These are phyloP conservation scores for Pythium apleroticum DNA, from an alignment of 352 stramenopile genomes.

Conservation along the genomic window DNA sequence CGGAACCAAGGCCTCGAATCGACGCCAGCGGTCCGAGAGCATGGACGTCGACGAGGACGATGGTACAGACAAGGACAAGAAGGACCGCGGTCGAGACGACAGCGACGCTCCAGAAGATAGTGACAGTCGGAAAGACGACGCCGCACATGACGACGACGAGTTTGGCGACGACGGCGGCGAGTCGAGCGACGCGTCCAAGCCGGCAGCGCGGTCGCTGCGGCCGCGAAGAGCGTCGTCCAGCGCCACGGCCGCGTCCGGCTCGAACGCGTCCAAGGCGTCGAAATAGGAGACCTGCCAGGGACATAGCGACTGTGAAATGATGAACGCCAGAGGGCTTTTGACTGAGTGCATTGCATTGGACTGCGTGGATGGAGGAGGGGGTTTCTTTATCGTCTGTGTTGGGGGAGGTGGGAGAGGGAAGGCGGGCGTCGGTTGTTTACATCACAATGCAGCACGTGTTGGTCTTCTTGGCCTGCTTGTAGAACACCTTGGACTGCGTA, in stretches of 20 bases:
- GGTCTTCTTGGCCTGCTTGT: conserved; percentile 99
- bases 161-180: conserved; percentile 38
- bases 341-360: not conserved
- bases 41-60: conserved; percentile 26
- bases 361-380: not conserved
- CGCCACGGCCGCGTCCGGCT: conserved; percentile 14
- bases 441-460: conserved; percentile 98
- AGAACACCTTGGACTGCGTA: conserved; percentile 99
- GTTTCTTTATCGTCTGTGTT: not conserved
- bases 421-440: too few relatives aligned
- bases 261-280: conserved; percentile 25
- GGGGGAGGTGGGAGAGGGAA: not conserved
- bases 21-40: conserved; percentile 27
- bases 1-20: conserved; percentile 15
- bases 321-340: not conserved
- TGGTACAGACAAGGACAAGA: conserved; percentile 15
- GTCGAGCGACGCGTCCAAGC: conserved; percentile 45
- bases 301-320: not conserved
- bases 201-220: conserved; percentile 51
- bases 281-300: conserved; percentile 29
- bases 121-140: conserved; percentile 28
- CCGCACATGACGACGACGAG: conserved; percentile 36
- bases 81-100: conserved; percentile 21
- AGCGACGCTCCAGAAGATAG: conserved; percentile 30
- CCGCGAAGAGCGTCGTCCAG: conserved; percentile 44